These are phyloP conservation scores for Amylostereum areolatum DNA, from an alignment of 1,284 basidiomycete genomes.

Conservation along the genomic window DNA sequence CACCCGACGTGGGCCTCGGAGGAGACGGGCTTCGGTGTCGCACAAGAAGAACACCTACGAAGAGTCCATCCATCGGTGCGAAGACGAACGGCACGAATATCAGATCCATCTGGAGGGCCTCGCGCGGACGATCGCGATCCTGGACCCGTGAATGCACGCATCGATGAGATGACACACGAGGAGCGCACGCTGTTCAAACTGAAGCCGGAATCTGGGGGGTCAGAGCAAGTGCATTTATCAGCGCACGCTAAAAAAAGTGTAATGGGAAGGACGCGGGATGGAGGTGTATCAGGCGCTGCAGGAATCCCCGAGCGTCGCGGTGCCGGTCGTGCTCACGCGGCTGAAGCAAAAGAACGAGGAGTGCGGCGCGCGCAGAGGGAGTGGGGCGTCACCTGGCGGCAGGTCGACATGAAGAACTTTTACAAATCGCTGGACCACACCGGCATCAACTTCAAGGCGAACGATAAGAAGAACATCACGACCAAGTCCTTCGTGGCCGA, in stretches of 20 bases:
- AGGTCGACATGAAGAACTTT: conserved; percentile 95
- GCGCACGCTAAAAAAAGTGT: conserved; percentile 92
- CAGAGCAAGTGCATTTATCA: conserved; percentile 88
- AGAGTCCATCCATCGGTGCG: conserved; percentile 92
- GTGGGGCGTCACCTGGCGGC: conserved; percentile 97
- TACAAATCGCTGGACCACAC: conserved; percentile 97
- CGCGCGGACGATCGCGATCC: conserved; percentile 83
- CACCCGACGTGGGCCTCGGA: conserved; percentile 98
- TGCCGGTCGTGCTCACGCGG: conserved; percentile 88
- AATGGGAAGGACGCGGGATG: conserved; percentile 75
- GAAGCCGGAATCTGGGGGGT: conserved; percentile 83
- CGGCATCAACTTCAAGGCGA: conserved; percentile 89
- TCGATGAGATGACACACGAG: conserved; percentile 87
- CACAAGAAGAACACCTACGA: conserved; percentile 98
- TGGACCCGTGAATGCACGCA: conserved; percentile 88
- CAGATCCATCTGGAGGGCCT: conserved; percentile 96
- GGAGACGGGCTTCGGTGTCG: conserved; percentile 85
- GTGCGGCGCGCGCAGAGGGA: conserved; percentile 91
- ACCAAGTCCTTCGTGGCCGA: conserved; percentile 86
- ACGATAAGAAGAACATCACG: conserved; percentile 95
- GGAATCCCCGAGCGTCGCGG: conserved; percentile 85
- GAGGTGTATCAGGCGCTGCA: conserved; percentile 92
- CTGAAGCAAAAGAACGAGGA: conserved; percentile 97
- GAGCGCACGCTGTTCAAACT: conserved; percentile 84
- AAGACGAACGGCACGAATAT: conserved; percentile 98